phyloP scores from a whole-genome alignment of 2,329 filamentous ascomycete species.

The Neurospora crassa region DNA sequence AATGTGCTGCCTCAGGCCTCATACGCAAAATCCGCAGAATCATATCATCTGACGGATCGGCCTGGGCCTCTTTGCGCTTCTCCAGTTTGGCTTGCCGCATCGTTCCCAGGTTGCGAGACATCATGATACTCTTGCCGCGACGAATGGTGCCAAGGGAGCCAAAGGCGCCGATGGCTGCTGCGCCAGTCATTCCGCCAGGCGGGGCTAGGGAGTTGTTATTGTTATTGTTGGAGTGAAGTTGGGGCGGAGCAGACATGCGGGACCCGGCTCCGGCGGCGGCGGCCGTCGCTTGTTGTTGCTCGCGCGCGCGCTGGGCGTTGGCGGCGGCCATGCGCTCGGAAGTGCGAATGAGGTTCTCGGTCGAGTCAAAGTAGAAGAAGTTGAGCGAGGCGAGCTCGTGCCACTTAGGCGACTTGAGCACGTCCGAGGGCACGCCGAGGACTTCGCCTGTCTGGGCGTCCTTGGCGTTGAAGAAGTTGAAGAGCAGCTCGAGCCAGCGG shows the following conservation, averaged over 20 bases:
- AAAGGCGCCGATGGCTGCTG: conserved; percentile 51
- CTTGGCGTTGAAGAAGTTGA: conserved; percentile 89
- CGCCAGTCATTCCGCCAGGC: conserved; percentile 40
- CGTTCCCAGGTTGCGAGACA: conserved; percentile 86
- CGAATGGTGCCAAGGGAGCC: conserved; percentile 61
- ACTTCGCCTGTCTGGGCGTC: conserved; percentile 75
- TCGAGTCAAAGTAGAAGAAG: conserved; percentile 97
- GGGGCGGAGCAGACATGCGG: conserved; percentile 14
- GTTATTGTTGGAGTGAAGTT: conserved; percentile 7
- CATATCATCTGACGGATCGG: conserved; percentile 96
- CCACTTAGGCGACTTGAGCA: conserved; percentile 95
- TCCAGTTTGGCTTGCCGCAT: conserved; percentile 96
- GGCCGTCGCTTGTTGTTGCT: conserved; percentile 43
- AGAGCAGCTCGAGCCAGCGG: conserved; percentile 83
- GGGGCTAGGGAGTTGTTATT: conserved; percentile 57
- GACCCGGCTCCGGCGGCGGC: not conserved
- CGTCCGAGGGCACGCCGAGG: conserved; percentile 79
- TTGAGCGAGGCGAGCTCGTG: conserved; percentile 93
- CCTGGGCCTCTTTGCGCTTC: conserved; percentile 89
- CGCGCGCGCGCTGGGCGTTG: conserved; percentile 64
- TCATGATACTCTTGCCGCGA: conserved; percentile 75
- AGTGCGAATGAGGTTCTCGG: conserved; percentile 84
- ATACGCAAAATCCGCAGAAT: conserved; percentile 90
- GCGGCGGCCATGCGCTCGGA: conserved; percentile 92
- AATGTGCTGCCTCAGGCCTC: conserved; percentile 79